phyloP scores from a whole-genome alignment of 2,329 filamentous ascomycete genomes.

The Drechslerella dactyloides region DNA sequence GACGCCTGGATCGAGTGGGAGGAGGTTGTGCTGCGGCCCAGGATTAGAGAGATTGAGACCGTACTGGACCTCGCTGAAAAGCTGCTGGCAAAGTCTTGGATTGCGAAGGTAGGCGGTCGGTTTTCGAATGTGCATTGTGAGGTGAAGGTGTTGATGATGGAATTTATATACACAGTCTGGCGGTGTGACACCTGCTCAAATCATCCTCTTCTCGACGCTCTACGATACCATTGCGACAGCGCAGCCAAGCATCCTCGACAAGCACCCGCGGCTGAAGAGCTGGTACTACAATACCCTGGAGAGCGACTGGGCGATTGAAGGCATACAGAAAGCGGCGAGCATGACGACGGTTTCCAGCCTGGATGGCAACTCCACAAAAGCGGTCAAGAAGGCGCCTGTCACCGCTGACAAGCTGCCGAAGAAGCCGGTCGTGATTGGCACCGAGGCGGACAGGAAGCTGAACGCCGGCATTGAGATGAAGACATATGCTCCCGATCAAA shows the following conservation, averaged over 20 bases:
- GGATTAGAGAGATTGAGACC: conserved; percentile 31
- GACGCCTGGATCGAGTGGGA: conserved; percentile 55
- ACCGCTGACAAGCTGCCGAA: conserved; percentile 45
- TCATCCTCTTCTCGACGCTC: conserved; percentile 55
- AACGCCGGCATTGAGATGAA: conserved; percentile 52
- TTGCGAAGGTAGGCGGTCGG: conserved; percentile 12
- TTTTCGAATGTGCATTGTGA: neutral
- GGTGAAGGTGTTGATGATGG: neutral
- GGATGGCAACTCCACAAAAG: conserved; percentile 34
- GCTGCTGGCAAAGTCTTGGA: conserved; percentile 19
- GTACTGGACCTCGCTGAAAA: conserved; percentile 41
- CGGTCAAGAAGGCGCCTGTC: conserved; percentile 35
- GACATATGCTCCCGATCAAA: conserved; percentile 51
- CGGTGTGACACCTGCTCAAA: conserved; percentile 52
- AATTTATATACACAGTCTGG: conserved; percentile 25
- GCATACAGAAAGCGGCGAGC: conserved; percentile 53
- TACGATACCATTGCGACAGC: conserved; percentile 53
- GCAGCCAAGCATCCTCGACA: conserved; percentile 32
- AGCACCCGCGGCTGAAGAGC: conserved; percentile 50
- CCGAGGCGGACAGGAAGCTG: conserved; percentile 49
- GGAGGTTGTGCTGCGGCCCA: conserved; percentile 51
- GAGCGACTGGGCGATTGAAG: conserved; percentile 53
- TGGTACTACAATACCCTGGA: conserved; percentile 53
- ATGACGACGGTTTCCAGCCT: conserved; percentile 51
- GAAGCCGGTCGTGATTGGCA: conserved; percentile 50